Base-by-base conservation (phyloP, 225 moss, liverwort and hornwort genomes). In the Bryoerythrophyllum caledonicum region DNA sequence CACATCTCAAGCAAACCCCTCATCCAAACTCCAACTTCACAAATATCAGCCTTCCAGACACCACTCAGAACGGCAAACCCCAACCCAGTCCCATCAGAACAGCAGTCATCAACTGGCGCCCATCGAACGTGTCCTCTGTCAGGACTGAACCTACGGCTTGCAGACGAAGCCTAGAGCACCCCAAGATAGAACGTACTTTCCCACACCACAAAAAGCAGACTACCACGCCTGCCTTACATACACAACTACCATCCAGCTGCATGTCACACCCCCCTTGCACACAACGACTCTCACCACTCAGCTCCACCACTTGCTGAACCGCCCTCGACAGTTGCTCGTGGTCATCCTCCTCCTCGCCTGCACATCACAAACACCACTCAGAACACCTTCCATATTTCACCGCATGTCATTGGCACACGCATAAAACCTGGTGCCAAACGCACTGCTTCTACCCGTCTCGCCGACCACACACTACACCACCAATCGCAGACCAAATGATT, bases 261-360 rank as follows among this genome's bases (percentile, higher is more conserved):
- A 70, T 27, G 38, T 17, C 53, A 26, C 48, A 49, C 19, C 48
- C 48, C 7, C 2, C 19, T 49, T 19, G 16, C 48, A 17, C 48
- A 17, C 48, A 49, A 19, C 48, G 60, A 41, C 2, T 65, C 92
- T 84, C 75, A 97, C 97, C 97, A 76, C 94, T 93, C 51, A 88
- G 87, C 51, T 93, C 91, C 23, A 89, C 80, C 57, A 90, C 91
- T 60, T 70, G 85, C 52, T 87, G 91, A 74, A 99, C 86, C 35
- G 93, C 97, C 67, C 83, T 89, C 1, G 78, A 76, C 69, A 99
- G 79, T 74, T 93, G 93, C 60, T 95, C 97, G 17, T 84, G 91
- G 66, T 90, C 95, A 53, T 99, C 97, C 57, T 99, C 97, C 51
- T 91, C 95, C 81, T 99, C 97, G 71, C 93, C 97, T 99, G 68